Evolutionary conservation across 2,329 filamentous ascomycete genomes (phyloP), one percentile per base, ranked within the genome.

Genomic region (Zymoseptoria crescenta): DNA sequence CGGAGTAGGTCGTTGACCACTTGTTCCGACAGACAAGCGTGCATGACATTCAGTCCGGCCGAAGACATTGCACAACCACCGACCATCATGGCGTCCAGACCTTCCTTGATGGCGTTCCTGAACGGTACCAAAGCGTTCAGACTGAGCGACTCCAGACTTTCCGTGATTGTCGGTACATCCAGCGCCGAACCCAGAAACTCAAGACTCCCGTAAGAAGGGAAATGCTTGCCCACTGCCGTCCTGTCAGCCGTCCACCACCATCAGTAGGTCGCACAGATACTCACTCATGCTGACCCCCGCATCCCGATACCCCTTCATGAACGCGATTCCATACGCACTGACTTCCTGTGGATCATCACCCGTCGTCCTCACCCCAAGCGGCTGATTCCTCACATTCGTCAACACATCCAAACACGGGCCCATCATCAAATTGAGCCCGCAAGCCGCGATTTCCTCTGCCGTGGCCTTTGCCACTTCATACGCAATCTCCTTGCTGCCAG

Each of bases 321-420:
- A 91, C 24, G 92, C 89, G 52, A 95, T 89, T 54, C 90, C 91
- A 75, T 93, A 97, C 59, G 91, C 88, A 0, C 92, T 96, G 1
- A 95, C 93, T 76, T 97, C 91, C 68, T 96, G 91, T 1, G 94
- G 92, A 67, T 99, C 91, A 70, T 97, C 94, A 4, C 93, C 90
- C 19, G 87, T 88, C 35, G 93, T 92, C 59, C 94, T 84, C 5
- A 96, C 93, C 7, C 93, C 92, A 4, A 97, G 77, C 1, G 91
- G 91, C 71, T 96, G 92, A 71, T 93, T 94, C 49, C 91, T 85
- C 54, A 91, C 89, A 74, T 97, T 96, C 54, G 91, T 96, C 59
- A 97, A 79, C 3, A 97, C 93, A 74, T 99, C 94, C 4, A 99
- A 77, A 49, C 95, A 92, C 0, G 94, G 94, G 0, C 93, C 93